Percentiles rank a stretch among this genome's conserved stretches.
Conservation (phyloP, 345 rosid genomes). For the Balakata baccata region DNA sequence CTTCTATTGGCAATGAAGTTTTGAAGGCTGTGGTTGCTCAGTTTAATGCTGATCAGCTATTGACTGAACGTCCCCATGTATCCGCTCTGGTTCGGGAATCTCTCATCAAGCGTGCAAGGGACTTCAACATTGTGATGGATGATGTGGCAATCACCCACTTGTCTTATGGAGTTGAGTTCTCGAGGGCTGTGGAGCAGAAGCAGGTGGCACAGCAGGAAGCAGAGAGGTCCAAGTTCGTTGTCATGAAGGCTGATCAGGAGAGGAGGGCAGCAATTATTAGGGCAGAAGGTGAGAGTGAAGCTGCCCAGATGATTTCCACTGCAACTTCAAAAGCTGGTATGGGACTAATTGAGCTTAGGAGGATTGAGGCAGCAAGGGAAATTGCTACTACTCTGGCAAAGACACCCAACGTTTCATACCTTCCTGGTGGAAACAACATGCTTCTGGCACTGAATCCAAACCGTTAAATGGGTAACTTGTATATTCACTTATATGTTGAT, state of each 20-base stretch:
- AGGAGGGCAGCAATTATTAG: constrained; percentile 92
- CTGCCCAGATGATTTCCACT: constrained; percentile 84
- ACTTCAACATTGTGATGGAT: constrained; percentile 80
- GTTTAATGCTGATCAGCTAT: constrained; percentile 98
- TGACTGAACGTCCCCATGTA: constrained; percentile 93
- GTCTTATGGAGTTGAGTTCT: constrained; percentile 88
- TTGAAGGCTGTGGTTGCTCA: constrained; percentile 95
- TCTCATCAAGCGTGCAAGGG: constrained; percentile 70
- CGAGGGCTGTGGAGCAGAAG: constrained; percentile 93
- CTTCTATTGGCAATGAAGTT: constrained; percentile 97
- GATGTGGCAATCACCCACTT: constrained; percentile 95
- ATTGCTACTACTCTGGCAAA: constrained; percentile 79
- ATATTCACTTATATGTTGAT: neutral
- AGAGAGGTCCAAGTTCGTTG: constrained; percentile 88
- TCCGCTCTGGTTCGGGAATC: constrained; percentile 79
- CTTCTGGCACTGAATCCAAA: constrained; percentile 64
- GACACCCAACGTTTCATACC: constrained; percentile 81
- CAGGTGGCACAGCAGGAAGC: constrained; percentile 99
- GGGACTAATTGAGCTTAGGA: constrained; percentile 94
- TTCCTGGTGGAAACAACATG: constrained; percentile 88
- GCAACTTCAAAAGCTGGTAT: constrained; percentile 78
- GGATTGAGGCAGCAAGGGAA: constrained; percentile 95
- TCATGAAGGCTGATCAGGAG: constrained; percentile 97
- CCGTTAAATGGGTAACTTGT: constrained; percentile 28
- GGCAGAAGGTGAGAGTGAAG: constrained; percentile 99